Evolutionary conservation across 331 rosid genomes (phyloP).

Genomic region (Quercus tomentella): DNA sequence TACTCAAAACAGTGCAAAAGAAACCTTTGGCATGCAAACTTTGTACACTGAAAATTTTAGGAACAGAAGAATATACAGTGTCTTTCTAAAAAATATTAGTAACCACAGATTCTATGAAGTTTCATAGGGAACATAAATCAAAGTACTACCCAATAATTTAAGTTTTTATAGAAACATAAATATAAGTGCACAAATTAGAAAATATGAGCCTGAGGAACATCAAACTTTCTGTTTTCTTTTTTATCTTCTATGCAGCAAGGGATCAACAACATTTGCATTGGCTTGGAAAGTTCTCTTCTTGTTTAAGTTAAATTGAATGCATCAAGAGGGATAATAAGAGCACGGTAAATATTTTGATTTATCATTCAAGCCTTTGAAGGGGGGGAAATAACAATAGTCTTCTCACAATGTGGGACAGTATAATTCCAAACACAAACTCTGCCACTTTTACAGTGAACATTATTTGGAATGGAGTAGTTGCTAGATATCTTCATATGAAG

Average conservation of each 20-base stretch:
- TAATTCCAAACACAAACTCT: background rate
- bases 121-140: background rate
- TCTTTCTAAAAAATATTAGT: background rate
- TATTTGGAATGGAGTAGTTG: no score
- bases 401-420: background rate
- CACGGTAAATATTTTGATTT: background rate
- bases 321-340: background rate
- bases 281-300: background rate
- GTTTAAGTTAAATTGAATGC: background rate
- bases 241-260: background rate
- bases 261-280: background rate
- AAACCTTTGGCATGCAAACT: constrained; percentile 8
- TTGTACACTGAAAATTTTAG: background rate
- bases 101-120: background rate
- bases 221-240: background rate
- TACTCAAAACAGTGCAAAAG: constrained; percentile 14
- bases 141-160: background rate
- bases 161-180: background rate
- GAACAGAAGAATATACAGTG: constrained; percentile 2
- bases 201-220: background rate
- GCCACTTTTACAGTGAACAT: background rate
- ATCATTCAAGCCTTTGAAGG: background rate
- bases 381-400: background rate
- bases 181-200: background rate
- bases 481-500: background rate